Evolutionary conservation across 305 asterid species (phyloP), one percentile per base, ranked within the genome.

Genomic region (Rubia peregrina): DNA sequence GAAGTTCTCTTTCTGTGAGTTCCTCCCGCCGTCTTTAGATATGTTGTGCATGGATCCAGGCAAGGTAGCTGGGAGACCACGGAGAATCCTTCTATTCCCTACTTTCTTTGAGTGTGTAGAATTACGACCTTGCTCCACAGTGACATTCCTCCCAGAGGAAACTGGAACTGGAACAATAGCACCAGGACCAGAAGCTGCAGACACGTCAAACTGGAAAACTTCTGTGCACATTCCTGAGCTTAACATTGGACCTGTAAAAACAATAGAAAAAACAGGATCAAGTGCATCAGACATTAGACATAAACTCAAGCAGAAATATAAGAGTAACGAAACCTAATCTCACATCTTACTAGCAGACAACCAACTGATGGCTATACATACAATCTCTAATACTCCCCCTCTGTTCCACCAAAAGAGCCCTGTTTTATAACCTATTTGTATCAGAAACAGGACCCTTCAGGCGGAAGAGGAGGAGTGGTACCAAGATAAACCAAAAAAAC

Each of bases 201-300:
- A 91, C 6, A 81, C 86, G 9, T 94, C 97, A 43, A 94, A 94
- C 85, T 91, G 96, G 89, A 94, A 94, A 24, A 91, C 99, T 81
- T 94, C 97, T 13, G 89, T 87, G 75, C 99, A 94, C 96, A 89
- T 85, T 66, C 96, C 97, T 9, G 98, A 86, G 48, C 96, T 94
- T 76, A 94, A 78, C 96, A 94, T 89, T 42, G 98, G 96, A 53
- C 96, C 99, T 94, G 87, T 71, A 71, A 63, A 81, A 63, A 67
- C 30, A 26, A 21, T 71, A 66, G 70, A 62, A 64, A 71, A 60
- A 70, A 69, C 61, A 30, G 74, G 26, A 43, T 36, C 59, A 9
- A 69, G 17, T 5, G 59, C 16, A 44, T 80, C 64, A 9, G 66
- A 59, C 24, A 59, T 24, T 24, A 21, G 24, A 21, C 1, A 59